Evolutionary conservation across 2,329 filamentous ascomycete genomes (phyloP).

Genomic region (Trichoderma pleuroti): DNA sequence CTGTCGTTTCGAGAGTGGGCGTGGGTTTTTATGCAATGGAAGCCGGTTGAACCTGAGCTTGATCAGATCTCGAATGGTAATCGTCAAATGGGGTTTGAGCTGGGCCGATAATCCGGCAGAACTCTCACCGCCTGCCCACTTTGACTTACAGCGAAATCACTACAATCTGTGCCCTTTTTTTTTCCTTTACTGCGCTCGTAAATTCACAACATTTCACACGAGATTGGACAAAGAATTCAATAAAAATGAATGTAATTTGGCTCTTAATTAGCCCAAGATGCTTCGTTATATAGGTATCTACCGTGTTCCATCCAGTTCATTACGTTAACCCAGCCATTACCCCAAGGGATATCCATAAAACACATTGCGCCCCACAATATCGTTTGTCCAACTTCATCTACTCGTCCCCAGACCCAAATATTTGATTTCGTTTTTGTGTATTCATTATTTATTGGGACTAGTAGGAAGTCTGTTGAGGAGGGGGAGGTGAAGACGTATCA

Average conservation of each 20-base stretch:
- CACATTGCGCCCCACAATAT: conserved; percentile 2
- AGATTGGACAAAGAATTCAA: neutral
- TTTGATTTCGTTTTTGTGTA: neutral
- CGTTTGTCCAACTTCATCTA: neutral
- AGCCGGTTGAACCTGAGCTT: neutral
- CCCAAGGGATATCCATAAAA: conserved; percentile 15
- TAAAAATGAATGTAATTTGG: neutral
- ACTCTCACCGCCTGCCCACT: conserved; percentile 21
- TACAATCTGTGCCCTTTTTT: neutral
- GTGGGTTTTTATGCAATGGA: neutral
- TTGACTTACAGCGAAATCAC: neutral
- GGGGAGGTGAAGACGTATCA: neutral
- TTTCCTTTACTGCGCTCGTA: neutral
- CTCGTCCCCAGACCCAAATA: neutral
- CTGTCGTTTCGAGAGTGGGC: neutral
- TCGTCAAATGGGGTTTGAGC: conserved; percentile 10
- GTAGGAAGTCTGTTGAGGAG: conserved; percentile 7
- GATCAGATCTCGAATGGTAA: conserved; percentile 3
- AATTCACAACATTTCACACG: neutral
- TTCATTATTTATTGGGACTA: neutral
- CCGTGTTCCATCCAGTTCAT: conserved; percentile 6
- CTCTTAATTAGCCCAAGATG: neutral
- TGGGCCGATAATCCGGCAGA: conserved; percentile 9
- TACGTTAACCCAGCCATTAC: neutral
- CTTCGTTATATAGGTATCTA: conserved; percentile 10